phyloP scores from a whole-genome alignment of 495 filamentous ascomycete genomes.

The Staphylotrichum longicolle region DNA sequence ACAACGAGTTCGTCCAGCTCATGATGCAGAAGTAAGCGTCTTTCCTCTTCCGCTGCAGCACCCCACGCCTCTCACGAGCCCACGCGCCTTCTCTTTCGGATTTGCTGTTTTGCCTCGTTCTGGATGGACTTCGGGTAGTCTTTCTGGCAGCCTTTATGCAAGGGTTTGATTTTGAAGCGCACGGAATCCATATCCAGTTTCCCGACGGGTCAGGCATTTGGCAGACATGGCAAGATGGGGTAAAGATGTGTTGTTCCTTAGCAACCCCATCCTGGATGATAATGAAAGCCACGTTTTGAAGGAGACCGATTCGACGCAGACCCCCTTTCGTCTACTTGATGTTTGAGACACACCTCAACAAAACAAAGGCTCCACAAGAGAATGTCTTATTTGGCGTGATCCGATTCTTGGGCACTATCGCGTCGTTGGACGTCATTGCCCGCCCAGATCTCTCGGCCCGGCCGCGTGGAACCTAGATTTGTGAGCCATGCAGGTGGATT shows the following conservation, averaged over 20 bases:
- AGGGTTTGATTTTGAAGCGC: conserved; percentile 22
- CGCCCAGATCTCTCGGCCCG: background rate
- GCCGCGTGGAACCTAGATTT: background rate
- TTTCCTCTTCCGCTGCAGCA: conserved; percentile 10
- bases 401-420: no score
- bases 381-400: no score
- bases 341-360: no score
- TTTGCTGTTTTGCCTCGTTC: conserved; percentile 27
- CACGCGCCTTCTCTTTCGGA: conserved; percentile 23
- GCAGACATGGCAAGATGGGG: background rate
- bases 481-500: conserved; percentile 16
- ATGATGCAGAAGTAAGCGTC: conserved; percentile 97
- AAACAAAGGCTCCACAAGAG: no score
- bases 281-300: conserved; percentile 10
- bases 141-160: conserved; percentile 16
- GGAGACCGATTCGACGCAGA: background rate
- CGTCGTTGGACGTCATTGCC: background rate
- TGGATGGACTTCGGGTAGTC: conserved; percentile 26
- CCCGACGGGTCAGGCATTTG: background rate
- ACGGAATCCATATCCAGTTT: conserved; percentile 17
- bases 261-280: conserved; percentile 8
- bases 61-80: conserved; percentile 17
- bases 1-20: conserved; percentile 99
- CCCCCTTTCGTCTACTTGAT: no score
- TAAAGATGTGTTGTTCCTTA: background rate